Evolutionary conservation across 352 stramenopile species (phyloP).

Genomic region (Phytopythium oedochilum): DNA sequence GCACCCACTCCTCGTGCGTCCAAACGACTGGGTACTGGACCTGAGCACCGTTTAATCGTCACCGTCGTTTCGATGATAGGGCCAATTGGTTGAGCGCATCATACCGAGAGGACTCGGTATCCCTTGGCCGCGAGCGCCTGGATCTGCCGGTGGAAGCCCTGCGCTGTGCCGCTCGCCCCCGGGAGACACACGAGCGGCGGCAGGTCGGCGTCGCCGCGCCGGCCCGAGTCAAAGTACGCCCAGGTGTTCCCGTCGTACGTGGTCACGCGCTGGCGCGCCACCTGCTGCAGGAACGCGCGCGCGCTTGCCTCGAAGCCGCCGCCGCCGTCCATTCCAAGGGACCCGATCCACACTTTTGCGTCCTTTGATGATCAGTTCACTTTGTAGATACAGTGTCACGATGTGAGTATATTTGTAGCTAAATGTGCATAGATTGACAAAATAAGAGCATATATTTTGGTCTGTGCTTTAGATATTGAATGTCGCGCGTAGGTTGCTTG

Average conservation of each 20-base stretch:
- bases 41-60: too few relatives aligned
- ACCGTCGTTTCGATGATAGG: too few relatives aligned
- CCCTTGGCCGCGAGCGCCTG: slow-evolving; percentile 44
- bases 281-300: slow-evolving; percentile 51
- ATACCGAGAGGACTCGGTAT: slow-evolving; percentile 59
- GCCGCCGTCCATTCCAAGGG: slow-evolving; percentile 1
- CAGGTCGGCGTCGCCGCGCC: slow-evolving; percentile 14
- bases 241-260: slow-evolving; percentile 77
- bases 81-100: not conserved
- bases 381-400: too few relatives aligned
- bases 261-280: slow-evolving; percentile 60
- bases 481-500: slow-evolving; percentile 4
- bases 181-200: slow-evolving; percentile 62
- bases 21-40: slow-evolving; percentile 71
- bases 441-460: too few relatives aligned
- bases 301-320: slow-evolving; percentile 16
- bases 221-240: slow-evolving; percentile 72
- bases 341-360: too few relatives aligned
- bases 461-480: too few relatives aligned
- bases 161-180: slow-evolving; percentile 40
- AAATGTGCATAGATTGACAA: too few relatives aligned
- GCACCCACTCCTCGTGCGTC: slow-evolving; percentile 79
- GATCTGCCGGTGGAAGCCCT: slow-evolving; percentile 59
- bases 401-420: too few relatives aligned
- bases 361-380: too few relatives aligned